Conservation (phyloP, 768 basidiomycete genomes). For the Tricholoma bakamatsutake region DNA sequence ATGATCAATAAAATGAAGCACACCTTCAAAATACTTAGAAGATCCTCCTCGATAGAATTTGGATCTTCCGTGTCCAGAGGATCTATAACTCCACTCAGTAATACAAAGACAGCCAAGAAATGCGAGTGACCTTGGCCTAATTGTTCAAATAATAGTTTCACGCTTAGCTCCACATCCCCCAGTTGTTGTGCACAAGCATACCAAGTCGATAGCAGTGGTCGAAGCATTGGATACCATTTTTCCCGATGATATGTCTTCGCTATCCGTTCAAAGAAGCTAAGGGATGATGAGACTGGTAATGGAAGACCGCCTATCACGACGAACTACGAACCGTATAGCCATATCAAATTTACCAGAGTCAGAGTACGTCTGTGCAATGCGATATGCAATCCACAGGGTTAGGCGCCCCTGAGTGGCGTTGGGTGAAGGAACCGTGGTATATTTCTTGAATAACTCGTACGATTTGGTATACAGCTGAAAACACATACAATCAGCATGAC, state of each 20-base stretch:
- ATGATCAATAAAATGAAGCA: constrained; percentile 4
- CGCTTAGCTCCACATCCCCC: constrained; percentile 70
- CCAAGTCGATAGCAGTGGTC: constrained; percentile 72
- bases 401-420: constrained; percentile 64
- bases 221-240: constrained; percentile 70
- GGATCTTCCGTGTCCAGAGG: constrained; percentile 39
- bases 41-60: constrained; percentile 55
- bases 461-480: constrained; percentile 85
- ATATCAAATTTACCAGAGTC: constrained; percentile 78
- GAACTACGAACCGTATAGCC: constrained; percentile 67
- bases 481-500: neutral
- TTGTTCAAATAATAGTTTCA: constrained; percentile 79
- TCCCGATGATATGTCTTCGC: constrained; percentile 85
- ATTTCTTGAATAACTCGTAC: constrained; percentile 89
- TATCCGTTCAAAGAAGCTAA: constrained; percentile 90
- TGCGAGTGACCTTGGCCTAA: constrained; percentile 59
- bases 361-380: constrained; percentile 85
- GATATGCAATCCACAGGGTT: constrained; percentile 86
- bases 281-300: neutral
- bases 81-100: constrained; percentile 18
- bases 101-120: neutral
- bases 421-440: constrained; percentile 36
- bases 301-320: neutral
- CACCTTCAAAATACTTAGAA: constrained; percentile 71
- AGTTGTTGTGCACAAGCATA: constrained; percentile 77